These are phyloP conservation scores for Rhipidocladum racemiflorum DNA, from an alignment of 176 grass and related monocot genomes.

Conservation along the genomic window DNA sequence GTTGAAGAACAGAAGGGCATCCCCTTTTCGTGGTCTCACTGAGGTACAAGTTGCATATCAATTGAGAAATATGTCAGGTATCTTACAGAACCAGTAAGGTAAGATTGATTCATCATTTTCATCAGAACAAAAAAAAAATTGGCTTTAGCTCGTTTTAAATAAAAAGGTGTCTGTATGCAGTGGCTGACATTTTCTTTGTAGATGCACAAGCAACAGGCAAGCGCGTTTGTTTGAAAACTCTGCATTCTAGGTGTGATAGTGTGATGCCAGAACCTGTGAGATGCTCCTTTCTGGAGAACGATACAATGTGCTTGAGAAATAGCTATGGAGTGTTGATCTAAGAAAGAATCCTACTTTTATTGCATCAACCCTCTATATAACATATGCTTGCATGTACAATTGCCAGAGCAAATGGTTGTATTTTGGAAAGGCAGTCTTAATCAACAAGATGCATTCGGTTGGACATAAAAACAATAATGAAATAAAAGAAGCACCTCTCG, in stretches of 20 bases:
- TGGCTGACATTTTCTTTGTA: neutral
- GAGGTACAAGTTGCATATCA: neutral
- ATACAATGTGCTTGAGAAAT: neutral
- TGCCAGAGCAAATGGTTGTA: neutral
- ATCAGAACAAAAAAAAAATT: neutral
- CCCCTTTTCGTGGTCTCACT: conserved; percentile 87
- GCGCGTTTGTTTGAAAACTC: neutral
- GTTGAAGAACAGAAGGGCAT: conserved; percentile 93
- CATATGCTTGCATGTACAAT: neutral
- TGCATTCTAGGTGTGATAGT: neutral
- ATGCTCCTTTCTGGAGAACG: neutral
- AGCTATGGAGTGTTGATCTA: neutral
- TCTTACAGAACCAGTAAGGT: neutral
- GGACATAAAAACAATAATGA: neutral
- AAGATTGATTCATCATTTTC: neutral
- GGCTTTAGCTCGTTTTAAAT: neutral
- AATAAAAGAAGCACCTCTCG: neutral
- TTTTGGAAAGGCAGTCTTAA: neutral
- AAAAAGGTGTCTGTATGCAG: neutral
- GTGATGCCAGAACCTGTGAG: neutral
- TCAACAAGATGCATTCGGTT: neutral
- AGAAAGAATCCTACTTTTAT: neutral
- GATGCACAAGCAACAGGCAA: neutral
- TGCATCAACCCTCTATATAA: neutral
- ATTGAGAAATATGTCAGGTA: conserved; percentile 16